These are phyloP conservation scores for Fusarium acutatum DNA, from an alignment of 2,329 filamentous ascomycete genomes.

Conservation along the genomic window DNA sequence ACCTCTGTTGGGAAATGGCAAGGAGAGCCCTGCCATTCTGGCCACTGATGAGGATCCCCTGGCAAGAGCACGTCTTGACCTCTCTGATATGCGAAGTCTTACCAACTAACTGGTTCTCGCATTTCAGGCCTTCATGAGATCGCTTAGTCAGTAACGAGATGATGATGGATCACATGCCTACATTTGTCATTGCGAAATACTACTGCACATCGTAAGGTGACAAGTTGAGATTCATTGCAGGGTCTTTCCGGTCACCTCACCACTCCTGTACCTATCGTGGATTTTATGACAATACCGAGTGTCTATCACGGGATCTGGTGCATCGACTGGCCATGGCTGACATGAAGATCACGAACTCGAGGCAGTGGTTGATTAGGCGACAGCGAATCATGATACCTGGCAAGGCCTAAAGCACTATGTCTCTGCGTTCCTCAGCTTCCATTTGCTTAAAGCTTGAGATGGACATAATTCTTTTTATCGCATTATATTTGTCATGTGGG, in stretches of 20 bases:
- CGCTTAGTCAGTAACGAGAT: conserved; percentile 38
- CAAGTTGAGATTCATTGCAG: background rate
- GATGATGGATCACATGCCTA: background rate
- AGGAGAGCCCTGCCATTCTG: conserved; percentile 70
- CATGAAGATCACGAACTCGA: background rate
- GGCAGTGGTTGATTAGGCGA: background rate
- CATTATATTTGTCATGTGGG: conserved; percentile 13
- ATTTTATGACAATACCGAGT: background rate
- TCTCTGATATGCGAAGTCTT: conserved; percentile 51
- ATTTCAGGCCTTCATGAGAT: conserved; percentile 44
- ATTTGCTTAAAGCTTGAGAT: conserved; percentile 10
- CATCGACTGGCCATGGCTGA: background rate
- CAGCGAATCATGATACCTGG: background rate
- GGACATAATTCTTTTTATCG: conserved; percentile 4
- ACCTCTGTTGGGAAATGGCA: conserved; percentile 59
- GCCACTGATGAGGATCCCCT: conserved; percentile 57
- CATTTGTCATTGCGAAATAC: background rate
- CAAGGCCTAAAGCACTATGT: background rate
- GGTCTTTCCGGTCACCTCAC: background rate
- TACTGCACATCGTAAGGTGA: background rate
- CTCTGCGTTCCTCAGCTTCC: background rate
- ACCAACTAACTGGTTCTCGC: conserved; percentile 44
- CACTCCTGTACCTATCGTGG: background rate
- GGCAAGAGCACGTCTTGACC: conserved; percentile 58
- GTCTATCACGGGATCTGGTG: background rate